Evolutionary conservation across 805 yeast genomes (phyloP).

Genomic region (Suhomyces sp.): DNA sequence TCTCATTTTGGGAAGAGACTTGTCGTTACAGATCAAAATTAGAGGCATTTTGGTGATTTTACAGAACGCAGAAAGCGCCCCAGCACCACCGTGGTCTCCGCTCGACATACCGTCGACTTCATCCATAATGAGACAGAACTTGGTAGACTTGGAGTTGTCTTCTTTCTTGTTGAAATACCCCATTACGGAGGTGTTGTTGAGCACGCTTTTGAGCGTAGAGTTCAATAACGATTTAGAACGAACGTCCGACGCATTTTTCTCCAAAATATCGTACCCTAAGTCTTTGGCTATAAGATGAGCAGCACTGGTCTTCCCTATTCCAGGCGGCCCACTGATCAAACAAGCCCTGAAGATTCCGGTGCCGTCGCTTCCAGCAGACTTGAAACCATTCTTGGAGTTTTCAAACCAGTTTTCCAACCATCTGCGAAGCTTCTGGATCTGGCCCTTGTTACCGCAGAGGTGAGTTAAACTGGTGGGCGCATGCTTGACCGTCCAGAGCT

Average conservation of each 20-base stretch:
- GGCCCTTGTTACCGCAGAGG: slow-evolving; percentile 87
- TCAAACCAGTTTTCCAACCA: slow-evolving; percentile 83
- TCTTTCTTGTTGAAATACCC: slow-evolving; percentile 60
- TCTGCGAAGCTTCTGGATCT: slow-evolving; percentile 56
- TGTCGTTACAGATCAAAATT: slow-evolving; percentile 91
- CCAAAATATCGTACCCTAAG: slow-evolving; percentile 70
- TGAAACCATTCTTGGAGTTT: slow-evolving; percentile 53
- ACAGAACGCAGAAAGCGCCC: slow-evolving; percentile 85
- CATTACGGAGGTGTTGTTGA: slow-evolving; percentile 78
- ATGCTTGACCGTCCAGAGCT: slow-evolving; percentile 89
- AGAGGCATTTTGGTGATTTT: slow-evolving; percentile 83
- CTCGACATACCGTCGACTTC: slow-evolving; percentile 99
- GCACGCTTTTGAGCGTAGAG: slow-evolving; percentile 61
- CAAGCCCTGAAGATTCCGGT: slow-evolving; percentile 76
- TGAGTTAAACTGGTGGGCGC: slow-evolving; percentile 78
- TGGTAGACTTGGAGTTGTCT: slow-evolving; percentile 30
- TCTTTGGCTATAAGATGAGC: slow-evolving; percentile 72
- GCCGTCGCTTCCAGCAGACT: slow-evolving; percentile 58
- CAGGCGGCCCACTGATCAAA: slow-evolving; percentile 84
- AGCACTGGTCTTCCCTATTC: slow-evolving; percentile 80
- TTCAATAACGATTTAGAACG: slow-evolving; percentile 78
- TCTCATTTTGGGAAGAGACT: slow-evolving; percentile 89
- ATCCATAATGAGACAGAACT: slow-evolving; percentile 89
- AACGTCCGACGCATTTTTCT: slow-evolving; percentile 85
- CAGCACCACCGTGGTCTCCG: slow-evolving; percentile 98